Evolutionary conservation across 768 basidiomycete species (phyloP).

Genomic region (Hygrocybe punicea): DNA sequence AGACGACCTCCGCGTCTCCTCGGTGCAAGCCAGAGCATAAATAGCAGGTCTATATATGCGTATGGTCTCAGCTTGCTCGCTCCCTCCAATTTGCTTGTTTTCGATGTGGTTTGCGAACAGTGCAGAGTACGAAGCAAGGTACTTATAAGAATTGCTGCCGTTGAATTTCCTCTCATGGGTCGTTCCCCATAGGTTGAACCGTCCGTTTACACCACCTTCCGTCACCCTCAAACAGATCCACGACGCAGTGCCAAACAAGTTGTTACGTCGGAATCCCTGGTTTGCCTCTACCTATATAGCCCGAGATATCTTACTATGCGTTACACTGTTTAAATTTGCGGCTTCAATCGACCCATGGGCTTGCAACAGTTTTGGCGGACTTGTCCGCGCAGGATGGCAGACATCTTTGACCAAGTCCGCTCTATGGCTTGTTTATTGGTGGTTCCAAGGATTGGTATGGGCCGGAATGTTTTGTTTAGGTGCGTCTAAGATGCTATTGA

Average conservation of each 20-base stretch:
- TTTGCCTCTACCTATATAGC: conserved; percentile 44
- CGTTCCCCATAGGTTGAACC: conserved; percentile 11
- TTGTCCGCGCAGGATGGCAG: not conserved
- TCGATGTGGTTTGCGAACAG: too few species aligned
- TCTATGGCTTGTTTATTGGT: conserved; percentile 49
- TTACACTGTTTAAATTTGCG: conserved; percentile 39
- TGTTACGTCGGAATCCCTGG: conserved; percentile 44
- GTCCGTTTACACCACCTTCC: conserved; percentile 40
- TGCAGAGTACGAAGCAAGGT: too few species aligned
- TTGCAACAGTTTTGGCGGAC: conserved; percentile 12
- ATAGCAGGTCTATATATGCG: too few species aligned
- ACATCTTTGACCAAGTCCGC: not conserved
- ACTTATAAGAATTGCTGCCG: too few species aligned
- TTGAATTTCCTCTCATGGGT: too few species aligned
- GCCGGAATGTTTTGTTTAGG: conserved; percentile 46
- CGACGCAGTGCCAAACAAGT: conserved; percentile 46
- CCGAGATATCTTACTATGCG: conserved; percentile 41
- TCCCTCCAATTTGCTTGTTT: too few species aligned
- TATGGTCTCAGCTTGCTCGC: too few species aligned
- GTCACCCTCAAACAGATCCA: conserved; percentile 45
- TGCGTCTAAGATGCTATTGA: conserved; percentile 17
- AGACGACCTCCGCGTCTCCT: too few species aligned
- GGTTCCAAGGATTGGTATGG: conserved; percentile 47
- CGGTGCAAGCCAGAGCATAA: too few species aligned
- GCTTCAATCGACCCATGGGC: conserved; percentile 26